phyloP scores from a whole-genome alignment of 805 yeast genomes.

The Metschnikowia aberdeeniae region DNA sequence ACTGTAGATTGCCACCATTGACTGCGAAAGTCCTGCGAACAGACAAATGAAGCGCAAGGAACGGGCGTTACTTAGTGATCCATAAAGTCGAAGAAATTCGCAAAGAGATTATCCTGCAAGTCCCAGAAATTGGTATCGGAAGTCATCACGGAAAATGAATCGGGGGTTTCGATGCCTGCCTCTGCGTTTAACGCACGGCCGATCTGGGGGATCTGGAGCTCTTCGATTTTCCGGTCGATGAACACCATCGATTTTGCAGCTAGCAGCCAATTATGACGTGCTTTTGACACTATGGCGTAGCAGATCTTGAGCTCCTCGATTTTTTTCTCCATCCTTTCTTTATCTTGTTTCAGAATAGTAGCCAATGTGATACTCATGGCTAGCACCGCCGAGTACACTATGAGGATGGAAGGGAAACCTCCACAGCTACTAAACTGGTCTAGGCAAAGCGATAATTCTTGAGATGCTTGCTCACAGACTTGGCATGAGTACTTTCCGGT shows the following conservation, averaged over 20 bases:
- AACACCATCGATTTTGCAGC: conserved; percentile 15
- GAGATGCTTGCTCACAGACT: conserved; percentile 13
- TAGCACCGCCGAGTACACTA: conserved; percentile 15
- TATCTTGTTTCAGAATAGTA: conserved; percentile 6
- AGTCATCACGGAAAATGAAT: conserved; percentile 5
- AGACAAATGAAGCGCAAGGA: neutral
- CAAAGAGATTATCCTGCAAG: conserved; percentile 14
- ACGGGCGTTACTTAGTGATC: neutral
- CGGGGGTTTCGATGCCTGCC: conserved; percentile 5
- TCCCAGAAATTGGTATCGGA: conserved; percentile 9
- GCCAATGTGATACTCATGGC: conserved; percentile 14
- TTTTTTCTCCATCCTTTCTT: neutral
- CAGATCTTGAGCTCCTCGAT: conserved; percentile 10
- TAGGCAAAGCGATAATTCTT: conserved; percentile 14
- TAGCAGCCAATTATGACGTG: conserved; percentile 16
- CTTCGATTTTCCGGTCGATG: conserved; percentile 11
- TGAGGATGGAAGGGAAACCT: conserved; percentile 12
- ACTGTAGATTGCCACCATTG: neutral
- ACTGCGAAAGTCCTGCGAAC: neutral
- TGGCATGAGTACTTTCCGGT: conserved; percentile 3
- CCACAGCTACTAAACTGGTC: conserved; percentile 10
- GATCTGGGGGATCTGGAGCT: conserved; percentile 6
- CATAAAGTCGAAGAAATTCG: conserved; percentile 15
- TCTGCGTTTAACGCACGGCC: conserved; percentile 8
- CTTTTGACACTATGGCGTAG: conserved; percentile 11